Conservation (phyloP, 2,329 filamentous ascomycete species). For the Venturia aucupariae region DNA sequence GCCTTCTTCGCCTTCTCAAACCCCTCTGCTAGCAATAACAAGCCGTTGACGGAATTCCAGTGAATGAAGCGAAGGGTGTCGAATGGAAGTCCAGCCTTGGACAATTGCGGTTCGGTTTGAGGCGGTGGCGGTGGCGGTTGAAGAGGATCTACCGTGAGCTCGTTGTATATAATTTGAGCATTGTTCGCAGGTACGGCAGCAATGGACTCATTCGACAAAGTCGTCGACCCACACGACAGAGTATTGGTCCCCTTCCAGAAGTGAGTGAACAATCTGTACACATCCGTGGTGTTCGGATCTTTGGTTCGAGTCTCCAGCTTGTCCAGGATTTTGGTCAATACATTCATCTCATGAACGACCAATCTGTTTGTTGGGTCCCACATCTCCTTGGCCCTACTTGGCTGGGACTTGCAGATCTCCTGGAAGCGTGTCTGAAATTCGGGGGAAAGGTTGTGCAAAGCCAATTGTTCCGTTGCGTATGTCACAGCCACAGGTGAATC, state of each 20-base stretch:
- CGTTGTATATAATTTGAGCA: constrained; percentile 34
- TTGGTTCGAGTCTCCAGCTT: not conserved
- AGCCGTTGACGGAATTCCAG: constrained; percentile 39
- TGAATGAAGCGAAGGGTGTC: constrained; percentile 40
- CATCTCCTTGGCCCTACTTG: not conserved
- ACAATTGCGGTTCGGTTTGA: constrained; percentile 18
- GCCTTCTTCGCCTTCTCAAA: not conserved
- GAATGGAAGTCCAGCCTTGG: constrained; percentile 32
- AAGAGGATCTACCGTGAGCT: constrained; percentile 33
- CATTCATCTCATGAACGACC: not conserved
- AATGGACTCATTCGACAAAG: not conserved
- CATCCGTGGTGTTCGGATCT: not conserved
- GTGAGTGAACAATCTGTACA: not conserved
- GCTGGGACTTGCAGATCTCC: not conserved
- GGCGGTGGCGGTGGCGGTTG: constrained; percentile 19
- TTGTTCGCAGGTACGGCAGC: not conserved
- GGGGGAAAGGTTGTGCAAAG: not conserved
- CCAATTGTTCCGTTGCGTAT: constrained; percentile 24
- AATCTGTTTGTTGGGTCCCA: not conserved
- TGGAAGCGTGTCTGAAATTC: not conserved
- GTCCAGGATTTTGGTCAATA: not conserved
- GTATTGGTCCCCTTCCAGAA: not conserved
- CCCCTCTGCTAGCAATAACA: constrained; percentile 26
- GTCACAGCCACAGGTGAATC: constrained; percentile 11
- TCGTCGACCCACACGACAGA: not conserved